Conservation (phyloP, 2,329 filamentous ascomycete genomes). For the Penicillium sp. region DNA sequence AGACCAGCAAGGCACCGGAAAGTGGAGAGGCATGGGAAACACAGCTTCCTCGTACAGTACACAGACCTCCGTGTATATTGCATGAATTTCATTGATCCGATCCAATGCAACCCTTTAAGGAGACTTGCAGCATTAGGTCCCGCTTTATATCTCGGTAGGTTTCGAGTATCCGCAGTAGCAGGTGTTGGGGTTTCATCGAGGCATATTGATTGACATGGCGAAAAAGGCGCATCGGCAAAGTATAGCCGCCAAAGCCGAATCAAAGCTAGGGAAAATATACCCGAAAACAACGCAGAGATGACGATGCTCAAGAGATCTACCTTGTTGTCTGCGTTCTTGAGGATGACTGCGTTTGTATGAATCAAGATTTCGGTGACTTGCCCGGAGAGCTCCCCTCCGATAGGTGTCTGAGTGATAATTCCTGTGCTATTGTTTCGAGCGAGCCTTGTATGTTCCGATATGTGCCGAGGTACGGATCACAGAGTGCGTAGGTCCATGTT, state of each 20-base stretch:
- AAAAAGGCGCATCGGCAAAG: constrained; percentile 14
- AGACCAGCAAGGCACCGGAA: constrained; percentile 8
- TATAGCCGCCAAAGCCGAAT: constrained; percentile 14
- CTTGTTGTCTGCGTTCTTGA: constrained; percentile 1
- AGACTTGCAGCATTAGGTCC: constrained; percentile 4
- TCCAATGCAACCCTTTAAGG: constrained; percentile 1
- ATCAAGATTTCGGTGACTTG: constrained; percentile 1
- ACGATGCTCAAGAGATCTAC: constrained; percentile 1
- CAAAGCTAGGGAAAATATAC: constrained; percentile 1
- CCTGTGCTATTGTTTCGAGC: background rate
- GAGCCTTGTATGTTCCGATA: background rate
- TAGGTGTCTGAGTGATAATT: background rate
- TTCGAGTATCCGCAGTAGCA: background rate
- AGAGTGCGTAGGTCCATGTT: background rate
- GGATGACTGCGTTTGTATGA: constrained; percentile 4
- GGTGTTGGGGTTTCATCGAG: background rate
- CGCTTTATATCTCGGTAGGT: constrained; percentile 4
- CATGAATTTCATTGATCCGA: constrained; percentile 14
- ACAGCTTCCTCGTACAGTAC: constrained; percentile 16
- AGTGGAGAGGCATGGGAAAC: constrained; percentile 20
- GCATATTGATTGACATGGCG: background rate
- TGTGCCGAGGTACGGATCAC: background rate
- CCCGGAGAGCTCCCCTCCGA: background rate
- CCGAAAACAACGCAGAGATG: background rate
- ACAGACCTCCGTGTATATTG: constrained; percentile 17